Conservation (phyloP, 169 alveolate species). For the Plasmodium gonderi region DNA sequence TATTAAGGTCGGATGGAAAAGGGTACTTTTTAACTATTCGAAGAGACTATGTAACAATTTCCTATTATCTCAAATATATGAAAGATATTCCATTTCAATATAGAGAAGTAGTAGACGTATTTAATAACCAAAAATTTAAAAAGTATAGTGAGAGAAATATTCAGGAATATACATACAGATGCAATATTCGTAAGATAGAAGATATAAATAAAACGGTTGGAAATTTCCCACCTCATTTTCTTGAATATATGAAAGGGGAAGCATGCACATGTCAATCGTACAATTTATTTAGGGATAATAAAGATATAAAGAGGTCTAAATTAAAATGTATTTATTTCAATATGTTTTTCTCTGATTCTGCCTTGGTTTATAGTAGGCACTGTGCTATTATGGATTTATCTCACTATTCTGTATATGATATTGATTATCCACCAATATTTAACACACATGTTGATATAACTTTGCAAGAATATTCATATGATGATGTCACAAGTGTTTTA, state of each 20-base stretch:
- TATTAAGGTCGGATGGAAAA: slow-evolving; percentile 50
- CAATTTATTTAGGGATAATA: slow-evolving; percentile 31
- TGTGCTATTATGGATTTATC: slow-evolving; percentile 37
- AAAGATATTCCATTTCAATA: slow-evolving; percentile 53
- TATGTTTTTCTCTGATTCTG: slow-evolving; percentile 50
- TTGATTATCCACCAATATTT: slow-evolving; percentile 73
- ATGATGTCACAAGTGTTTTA: slow-evolving; percentile 49
- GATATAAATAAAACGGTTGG: slow-evolving; percentile 31
- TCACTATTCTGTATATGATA: slow-evolving; percentile 50
- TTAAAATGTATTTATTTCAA: slow-evolving; percentile 58
- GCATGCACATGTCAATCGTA: slow-evolving; percentile 56
- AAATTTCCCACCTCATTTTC: slow-evolving; percentile 44
- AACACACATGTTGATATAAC: slow-evolving; percentile 60
- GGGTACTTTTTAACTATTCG: slow-evolving; percentile 68
- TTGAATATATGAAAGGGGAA: slow-evolving; percentile 64
- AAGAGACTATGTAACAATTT: slow-evolving; percentile 63
- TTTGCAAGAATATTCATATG: slow-evolving; percentile 54
- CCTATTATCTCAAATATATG: slow-evolving; percentile 54
- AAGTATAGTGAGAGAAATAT: slow-evolving; percentile 18
- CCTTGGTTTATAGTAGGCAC: slow-evolving; percentile 43
- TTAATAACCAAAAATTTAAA: slow-evolving; percentile 44
- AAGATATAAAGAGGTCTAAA: slow-evolving; percentile 45
- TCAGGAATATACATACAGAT: slow-evolving; percentile 3
- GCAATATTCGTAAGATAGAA: slow-evolving; percentile 40
- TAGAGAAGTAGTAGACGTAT: slow-evolving; percentile 59